Evolutionary conservation across 192 early-diverging fungal species (phyloP).

Genomic region (Mortierella hygrophila): DNA sequence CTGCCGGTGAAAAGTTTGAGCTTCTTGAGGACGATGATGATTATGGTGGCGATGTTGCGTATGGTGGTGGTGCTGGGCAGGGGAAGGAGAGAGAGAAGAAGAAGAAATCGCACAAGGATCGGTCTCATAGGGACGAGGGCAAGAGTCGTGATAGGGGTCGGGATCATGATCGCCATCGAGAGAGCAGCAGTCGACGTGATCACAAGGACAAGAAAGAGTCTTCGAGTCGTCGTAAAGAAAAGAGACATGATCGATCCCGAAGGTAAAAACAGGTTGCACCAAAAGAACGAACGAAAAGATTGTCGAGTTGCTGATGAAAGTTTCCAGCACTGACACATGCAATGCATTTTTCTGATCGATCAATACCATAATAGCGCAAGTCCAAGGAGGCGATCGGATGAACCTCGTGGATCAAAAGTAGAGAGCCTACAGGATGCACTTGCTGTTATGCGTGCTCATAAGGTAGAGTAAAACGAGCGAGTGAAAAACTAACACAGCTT

Average conservation of each 20-base stretch:
- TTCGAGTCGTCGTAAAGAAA: conserved; percentile 25
- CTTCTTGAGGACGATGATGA: conserved; percentile 48
- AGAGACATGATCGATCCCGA: conserved; percentile 30
- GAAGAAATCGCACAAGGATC: conserved; percentile 57
- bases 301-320: too few species aligned
- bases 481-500: neutral
- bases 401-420: conserved; percentile 22
- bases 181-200: conserved; percentile 3
- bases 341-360: neutral
- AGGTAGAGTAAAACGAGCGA: conserved; percentile 16
- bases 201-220: conserved; percentile 18
- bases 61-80: neutral
- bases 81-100: conserved; percentile 61
- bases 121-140: conserved; percentile 9
- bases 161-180: conserved; percentile 13
- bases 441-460: conserved; percentile 46
- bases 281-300: neutral
- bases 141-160: conserved; percentile 3
- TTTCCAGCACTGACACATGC: neutral
- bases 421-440: conserved; percentile 53
- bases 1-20: conserved; percentile 50
- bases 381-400: conserved; percentile 37
- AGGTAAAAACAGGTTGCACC: conserved; percentile 11
- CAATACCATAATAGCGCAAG: conserved; percentile 17
- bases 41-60: neutral